A percentile compares a stretch with the other conserved stretches of the same genome.
Evolutionary conservation across 208 protist genomes (phyloP).

Genomic region (Angomonas ambiguus): DNA sequence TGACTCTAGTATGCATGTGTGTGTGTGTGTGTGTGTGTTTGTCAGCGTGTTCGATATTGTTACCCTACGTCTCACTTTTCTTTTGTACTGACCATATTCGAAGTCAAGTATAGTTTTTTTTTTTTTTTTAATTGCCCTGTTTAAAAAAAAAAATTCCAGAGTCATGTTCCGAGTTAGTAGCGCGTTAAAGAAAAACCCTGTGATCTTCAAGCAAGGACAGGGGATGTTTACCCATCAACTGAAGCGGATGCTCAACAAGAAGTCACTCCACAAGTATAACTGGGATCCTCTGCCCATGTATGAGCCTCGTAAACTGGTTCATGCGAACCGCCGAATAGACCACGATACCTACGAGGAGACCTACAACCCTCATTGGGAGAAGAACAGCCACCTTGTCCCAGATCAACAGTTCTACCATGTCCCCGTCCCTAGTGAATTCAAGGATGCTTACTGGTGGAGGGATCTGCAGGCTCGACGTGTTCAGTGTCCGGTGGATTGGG

Average conservation of each 20-base stretch:
- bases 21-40: too few relatives aligned
- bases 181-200: constrained; percentile 70
- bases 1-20: too few relatives aligned
- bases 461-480: constrained; percentile 86
- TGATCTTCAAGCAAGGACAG: constrained; percentile 88
- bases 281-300: constrained; percentile 91
- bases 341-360: constrained; percentile 80
- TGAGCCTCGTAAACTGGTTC: constrained; percentile 79
- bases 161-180: constrained; percentile 53
- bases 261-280: constrained; percentile 81
- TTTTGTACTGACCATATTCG: constrained; percentile 44
- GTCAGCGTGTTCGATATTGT: too few relatives aligned
- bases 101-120: too few relatives aligned
- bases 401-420: constrained; percentile 81
- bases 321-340: constrained; percentile 73
- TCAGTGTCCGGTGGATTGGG: constrained; percentile 88
- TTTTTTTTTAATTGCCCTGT: too few relatives aligned
- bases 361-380: constrained; percentile 76
- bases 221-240: constrained; percentile 91
- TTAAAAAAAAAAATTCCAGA: too few relatives aligned
- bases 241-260: constrained; percentile 89
- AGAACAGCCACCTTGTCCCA: constrained; percentile 66
- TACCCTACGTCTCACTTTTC: too few relatives aligned
- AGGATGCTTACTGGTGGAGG: constrained; percentile 92
- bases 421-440: constrained; percentile 80